A percentile compares a stretch with the other conserved stretches of the same genome.
Evolutionary conservation across 176 grass and related monocot genomes (phyloP).

Genomic region (Ensete glaucum): DNA sequence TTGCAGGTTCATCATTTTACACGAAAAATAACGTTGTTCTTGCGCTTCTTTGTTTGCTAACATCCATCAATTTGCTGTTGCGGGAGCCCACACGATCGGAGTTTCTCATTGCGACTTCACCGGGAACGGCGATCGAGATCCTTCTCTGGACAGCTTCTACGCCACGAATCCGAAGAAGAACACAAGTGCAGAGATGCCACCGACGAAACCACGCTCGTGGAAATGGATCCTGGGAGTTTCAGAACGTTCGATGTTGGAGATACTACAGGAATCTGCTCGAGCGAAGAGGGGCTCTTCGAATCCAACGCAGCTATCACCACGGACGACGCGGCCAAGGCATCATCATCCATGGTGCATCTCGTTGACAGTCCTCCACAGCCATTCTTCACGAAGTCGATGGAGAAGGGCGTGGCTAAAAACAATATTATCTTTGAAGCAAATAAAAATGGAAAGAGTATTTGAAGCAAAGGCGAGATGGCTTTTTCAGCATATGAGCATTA

Average conservation of each 20-base stretch:
- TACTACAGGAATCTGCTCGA: slow-evolving; percentile 70
- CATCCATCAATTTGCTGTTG: background rate
- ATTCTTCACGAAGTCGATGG: slow-evolving; percentile 69
- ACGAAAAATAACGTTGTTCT: no score
- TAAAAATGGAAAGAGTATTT: no score
- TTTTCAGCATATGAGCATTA: no score
- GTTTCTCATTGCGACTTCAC: slow-evolving; percentile 80
- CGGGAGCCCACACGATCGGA: slow-evolving; percentile 87
- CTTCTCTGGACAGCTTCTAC: slow-evolving; percentile 45
- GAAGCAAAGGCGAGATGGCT: no score
- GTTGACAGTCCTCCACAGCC: slow-evolving; percentile 16
- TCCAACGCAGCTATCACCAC: slow-evolving; percentile 70
- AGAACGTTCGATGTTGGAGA: slow-evolving; percentile 53
- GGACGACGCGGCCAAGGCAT: slow-evolving; percentile 13
- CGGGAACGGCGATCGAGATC: slow-evolving; percentile 45
- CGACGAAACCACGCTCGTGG: slow-evolving; percentile 60
- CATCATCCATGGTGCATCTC: slow-evolving; percentile 29
- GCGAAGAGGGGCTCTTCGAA: slow-evolving; percentile 57
- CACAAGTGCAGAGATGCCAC: slow-evolving; percentile 30
- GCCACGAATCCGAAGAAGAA: slow-evolving; percentile 47
- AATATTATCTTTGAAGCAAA: no score
- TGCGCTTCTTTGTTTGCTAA: no score
- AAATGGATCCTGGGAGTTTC: slow-evolving; percentile 94
- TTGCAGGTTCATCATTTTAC: no score
- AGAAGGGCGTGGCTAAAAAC: slow-evolving; percentile 9